phyloP scores from a whole-genome alignment of 73 alveolate genomes.

The Tetrahymena thermophila region DNA sequence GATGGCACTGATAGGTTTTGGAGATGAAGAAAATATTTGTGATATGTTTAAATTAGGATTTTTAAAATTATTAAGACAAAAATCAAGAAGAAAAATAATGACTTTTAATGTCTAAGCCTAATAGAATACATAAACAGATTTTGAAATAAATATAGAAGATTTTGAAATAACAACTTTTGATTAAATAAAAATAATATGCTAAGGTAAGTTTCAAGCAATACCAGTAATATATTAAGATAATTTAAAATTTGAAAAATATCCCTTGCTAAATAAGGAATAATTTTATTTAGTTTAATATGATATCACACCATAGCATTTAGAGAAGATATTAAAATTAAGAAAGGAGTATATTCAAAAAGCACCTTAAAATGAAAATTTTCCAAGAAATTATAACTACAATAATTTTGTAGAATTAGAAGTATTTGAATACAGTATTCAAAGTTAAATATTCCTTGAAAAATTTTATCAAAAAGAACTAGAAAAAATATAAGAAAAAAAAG shows the following conservation, averaged over 20 bases:
- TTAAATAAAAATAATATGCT: not conserved
- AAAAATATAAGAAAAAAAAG: no score
- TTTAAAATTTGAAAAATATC: not conserved
- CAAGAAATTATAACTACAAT: not conserved
- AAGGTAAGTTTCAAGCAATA: not conserved
- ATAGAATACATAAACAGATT: not conserved
- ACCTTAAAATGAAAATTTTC: not conserved
- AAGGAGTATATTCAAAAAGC: not conserved
- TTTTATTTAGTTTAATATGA: not conserved
- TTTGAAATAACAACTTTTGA: not conserved
- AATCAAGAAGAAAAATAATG: not conserved
- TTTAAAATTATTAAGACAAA: no score
- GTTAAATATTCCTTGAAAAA: not conserved
- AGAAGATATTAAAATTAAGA: not conserved
- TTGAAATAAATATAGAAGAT: no score
- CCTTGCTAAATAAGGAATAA: not conserved
- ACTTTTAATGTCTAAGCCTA: not conserved
- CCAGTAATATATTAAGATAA: not conserved
- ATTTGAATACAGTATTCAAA: not conserved
- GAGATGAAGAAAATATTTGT: not conserved
- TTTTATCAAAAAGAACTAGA: not conserved
- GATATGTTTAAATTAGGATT: not conserved
- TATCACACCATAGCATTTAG: not conserved
- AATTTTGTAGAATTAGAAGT: not conserved
- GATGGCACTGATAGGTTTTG: not conserved